A percentile compares a stretch with the other conserved stretches of the same genome.
Conservation (phyloP, 495 filamentous ascomycete genomes). For the Chaetomium tenue region DNA sequence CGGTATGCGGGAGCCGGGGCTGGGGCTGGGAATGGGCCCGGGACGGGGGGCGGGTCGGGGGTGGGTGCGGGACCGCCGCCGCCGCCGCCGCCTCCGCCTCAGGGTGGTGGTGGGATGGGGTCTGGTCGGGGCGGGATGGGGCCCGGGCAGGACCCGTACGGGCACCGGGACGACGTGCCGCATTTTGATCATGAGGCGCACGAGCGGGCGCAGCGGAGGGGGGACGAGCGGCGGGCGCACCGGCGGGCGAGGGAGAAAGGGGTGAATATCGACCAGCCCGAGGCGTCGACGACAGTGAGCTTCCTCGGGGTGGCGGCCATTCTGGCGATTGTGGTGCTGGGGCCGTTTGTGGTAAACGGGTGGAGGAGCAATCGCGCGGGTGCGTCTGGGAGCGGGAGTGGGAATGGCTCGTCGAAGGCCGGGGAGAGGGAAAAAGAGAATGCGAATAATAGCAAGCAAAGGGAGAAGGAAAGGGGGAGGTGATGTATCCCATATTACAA, state of each 20-base stretch:
- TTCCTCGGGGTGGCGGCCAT: conserved; percentile 46
- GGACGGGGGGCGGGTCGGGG: background rate
- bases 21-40: conserved; percentile 13
- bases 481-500: background rate
- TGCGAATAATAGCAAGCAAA: background rate
- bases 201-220: conserved; percentile 54
- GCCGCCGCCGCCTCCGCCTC: background rate
- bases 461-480: background rate
- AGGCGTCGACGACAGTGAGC: conserved; percentile 24
- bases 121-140: conserved; percentile 44
- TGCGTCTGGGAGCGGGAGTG: background rate
- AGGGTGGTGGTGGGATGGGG: background rate
- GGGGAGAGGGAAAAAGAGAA: background rate
- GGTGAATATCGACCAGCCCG: conserved; percentile 8
- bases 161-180: conserved; percentile 60
- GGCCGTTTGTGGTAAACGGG: conserved; percentile 7
- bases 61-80: background rate
- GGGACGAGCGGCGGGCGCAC: conserved; percentile 44
- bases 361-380: background rate
- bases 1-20: no score
- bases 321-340: conserved; percentile 30
- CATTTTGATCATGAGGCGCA: conserved; percentile 66
- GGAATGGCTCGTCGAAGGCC: background rate
- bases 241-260: conserved; percentile 53
- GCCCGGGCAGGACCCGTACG: conserved; percentile 43